Evolutionary conservation across 805 yeast species (phyloP).

Genomic region (Ogataea pilisensis): DNA sequence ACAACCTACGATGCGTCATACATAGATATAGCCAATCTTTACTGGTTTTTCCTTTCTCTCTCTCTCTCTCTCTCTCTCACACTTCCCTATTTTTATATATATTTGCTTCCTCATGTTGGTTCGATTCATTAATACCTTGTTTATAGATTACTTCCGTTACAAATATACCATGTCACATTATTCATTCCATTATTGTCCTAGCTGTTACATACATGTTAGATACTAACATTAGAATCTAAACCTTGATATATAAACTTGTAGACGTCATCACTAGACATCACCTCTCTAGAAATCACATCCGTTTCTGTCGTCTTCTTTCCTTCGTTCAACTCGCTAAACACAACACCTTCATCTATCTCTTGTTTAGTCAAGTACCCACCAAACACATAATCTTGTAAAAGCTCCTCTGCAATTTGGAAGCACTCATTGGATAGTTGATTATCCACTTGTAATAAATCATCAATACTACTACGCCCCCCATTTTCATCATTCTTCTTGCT

Average conservation of each 20-base stretch:
- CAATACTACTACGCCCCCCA: constrained; percentile 15
- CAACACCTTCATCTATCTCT: constrained; percentile 36
- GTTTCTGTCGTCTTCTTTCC: constrained; percentile 12
- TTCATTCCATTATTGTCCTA: too few species aligned
- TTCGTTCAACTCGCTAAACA: constrained; percentile 28
- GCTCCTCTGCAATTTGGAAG: constrained; percentile 45
- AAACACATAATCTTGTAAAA: constrained; percentile 54
- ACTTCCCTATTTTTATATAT: too few species aligned
- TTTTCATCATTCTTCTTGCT: constrained; percentile 7
- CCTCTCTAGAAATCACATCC: constrained; percentile 20
- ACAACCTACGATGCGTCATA: too few species aligned
- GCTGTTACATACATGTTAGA: too few species aligned
- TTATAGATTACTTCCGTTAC: too few species aligned
- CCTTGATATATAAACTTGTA: constrained; percentile 47
- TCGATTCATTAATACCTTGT: too few species aligned
- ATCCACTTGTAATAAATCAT: constrained; percentile 33
- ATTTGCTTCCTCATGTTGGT: too few species aligned
- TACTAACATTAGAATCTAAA: constrained; percentile 21
- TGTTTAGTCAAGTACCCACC: constrained; percentile 55
- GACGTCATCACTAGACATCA: constrained; percentile 33
- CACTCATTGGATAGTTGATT: constrained; percentile 75
- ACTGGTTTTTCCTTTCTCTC: background rate
- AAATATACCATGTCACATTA: background rate
- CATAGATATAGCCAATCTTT: too few species aligned
- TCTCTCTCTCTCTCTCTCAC: background rate